Evolutionary conservation across 768 basidiomycete genomes (phyloP).

Genomic region (Fomitopsis serialis): DNA sequence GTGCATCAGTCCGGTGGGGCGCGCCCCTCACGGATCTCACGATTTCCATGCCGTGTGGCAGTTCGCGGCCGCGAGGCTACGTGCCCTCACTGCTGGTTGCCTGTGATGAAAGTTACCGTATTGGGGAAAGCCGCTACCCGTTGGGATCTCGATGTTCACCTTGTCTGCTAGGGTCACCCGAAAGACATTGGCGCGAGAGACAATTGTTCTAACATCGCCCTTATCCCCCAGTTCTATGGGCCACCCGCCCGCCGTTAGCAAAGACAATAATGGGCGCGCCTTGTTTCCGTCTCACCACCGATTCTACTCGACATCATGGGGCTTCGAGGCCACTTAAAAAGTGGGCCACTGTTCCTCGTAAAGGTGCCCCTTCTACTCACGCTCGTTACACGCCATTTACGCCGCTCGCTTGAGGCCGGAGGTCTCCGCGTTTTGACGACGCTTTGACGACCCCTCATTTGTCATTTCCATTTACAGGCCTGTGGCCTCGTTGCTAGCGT

Average conservation of each 20-base stretch:
- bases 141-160: conserved; percentile 1
- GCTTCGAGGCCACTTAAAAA: no score
- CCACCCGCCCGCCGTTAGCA: background rate
- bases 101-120: background rate
- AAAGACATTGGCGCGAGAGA: background rate
- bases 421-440: background rate
- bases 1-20: background rate
- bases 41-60: background rate
- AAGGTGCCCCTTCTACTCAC: background rate
- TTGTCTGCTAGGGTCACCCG: background rate
- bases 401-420: background rate
- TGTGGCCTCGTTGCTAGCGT: background rate
- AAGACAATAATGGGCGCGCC: conserved; percentile 4
- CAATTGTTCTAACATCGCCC: background rate
- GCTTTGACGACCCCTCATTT: background rate
- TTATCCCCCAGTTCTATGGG: background rate
- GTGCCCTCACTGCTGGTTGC: background rate
- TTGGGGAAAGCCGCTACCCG: background rate
- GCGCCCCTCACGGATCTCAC: background rate
- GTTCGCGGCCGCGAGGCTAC: background rate
- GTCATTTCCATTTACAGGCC: background rate
- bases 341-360: no score
- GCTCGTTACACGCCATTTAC: background rate
- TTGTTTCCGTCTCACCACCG: background rate
- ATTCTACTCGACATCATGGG: background rate